Evolutionary conservation across 192 early-diverging fungal genomes (phyloP).

Genomic region (Gigaspora rosea): DNA sequence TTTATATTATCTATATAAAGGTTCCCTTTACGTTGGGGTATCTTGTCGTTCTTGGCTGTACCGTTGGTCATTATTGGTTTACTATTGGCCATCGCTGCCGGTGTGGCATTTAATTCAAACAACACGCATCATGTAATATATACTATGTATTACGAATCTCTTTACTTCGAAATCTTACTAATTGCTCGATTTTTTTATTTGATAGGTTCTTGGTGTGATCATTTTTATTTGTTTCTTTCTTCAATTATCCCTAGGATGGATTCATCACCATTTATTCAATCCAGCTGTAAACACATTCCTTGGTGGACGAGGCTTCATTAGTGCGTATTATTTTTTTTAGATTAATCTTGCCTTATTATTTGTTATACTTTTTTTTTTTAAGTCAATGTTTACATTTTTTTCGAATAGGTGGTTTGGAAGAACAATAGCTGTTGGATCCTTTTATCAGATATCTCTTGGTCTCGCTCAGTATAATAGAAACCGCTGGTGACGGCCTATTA

Average conservation of each 20-base stretch:
- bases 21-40: slow-evolving; percentile 19
- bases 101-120: not conserved
- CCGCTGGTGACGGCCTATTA: not conserved
- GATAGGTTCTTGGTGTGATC: slow-evolving; percentile 14
- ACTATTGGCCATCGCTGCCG: not conserved
- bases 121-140: slow-evolving; percentile 4
- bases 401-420: slow-evolving; percentile 30
- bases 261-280: slow-evolving; percentile 25
- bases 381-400: not conserved
- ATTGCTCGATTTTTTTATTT: not conserved
- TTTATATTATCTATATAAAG: not conserved
- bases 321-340: not conserved
- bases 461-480: not conserved
- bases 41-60: not conserved
- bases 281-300: slow-evolving; percentile 12
- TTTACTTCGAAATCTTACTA: not conserved
- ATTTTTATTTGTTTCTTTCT: slow-evolving; percentile 8
- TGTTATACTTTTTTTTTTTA: no score
- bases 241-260: slow-evolving; percentile 10
- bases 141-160: not conserved
- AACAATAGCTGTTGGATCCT: not conserved
- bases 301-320: slow-evolving; percentile 35
- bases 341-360: no score
- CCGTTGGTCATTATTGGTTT: not conserved
- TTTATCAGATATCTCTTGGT: slow-evolving; percentile 21